phyloP scores from a whole-genome alignment of 148 eudicot species.

The Beta vulgaris region DNA sequence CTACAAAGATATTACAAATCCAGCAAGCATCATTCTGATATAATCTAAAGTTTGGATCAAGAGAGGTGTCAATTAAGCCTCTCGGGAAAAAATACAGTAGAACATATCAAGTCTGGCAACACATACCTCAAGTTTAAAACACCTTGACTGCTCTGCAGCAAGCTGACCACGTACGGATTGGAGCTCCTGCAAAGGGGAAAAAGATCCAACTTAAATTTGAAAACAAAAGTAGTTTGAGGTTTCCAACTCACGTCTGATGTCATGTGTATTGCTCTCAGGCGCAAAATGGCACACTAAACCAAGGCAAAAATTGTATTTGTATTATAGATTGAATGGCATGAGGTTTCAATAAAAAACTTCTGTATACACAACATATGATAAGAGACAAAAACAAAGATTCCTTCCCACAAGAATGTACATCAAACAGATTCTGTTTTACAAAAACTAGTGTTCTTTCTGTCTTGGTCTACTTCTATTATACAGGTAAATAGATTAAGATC shows the following conservation, averaged over 20 bases:
- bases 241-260: slow-evolving; percentile 1
- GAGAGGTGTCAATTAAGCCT: neutral
- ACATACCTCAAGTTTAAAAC: slow-evolving; percentile 95
- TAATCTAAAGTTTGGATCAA: neutral
- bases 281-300: neutral
- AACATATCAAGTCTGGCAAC: neutral
- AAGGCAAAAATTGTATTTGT: neutral
- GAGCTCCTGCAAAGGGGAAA: slow-evolving; percentile 85
- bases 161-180: slow-evolving; percentile 95
- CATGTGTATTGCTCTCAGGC: neutral
- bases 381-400: neutral
- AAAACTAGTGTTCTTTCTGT: neutral
- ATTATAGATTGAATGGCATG: neutral
- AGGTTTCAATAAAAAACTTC: neutral
- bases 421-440: neutral
- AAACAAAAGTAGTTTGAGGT: neutral
- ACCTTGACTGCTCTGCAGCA: slow-evolving; percentile 96
- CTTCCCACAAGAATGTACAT: too few species aligned
- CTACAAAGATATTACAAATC: neutral
- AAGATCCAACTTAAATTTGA: slow-evolving; percentile 2
- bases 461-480: neutral
- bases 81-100: neutral
- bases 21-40: neutral
- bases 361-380: neutral
- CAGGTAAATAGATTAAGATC: neutral